Evolutionary conservation across 2,329 filamentous ascomycete genomes (phyloP), one percentile per base, ranked within the genome.

Genomic region (Penicillium sp.): DNA sequence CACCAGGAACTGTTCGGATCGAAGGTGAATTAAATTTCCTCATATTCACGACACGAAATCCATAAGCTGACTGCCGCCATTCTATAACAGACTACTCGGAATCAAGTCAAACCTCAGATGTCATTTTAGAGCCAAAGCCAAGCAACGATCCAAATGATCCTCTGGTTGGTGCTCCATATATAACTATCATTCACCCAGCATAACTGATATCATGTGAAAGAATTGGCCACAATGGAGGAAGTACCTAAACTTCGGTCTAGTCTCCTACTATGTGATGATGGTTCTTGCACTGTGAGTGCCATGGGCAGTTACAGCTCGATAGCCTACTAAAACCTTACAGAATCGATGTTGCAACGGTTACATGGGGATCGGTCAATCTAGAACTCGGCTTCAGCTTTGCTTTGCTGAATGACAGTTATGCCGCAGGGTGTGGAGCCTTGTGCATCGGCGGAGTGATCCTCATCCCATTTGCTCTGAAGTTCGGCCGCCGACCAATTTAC

Each of bases 401-500:
- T 1, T 61, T 73, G 0, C 60, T 83, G 33, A 83, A 81, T 50
- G 72, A 80, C 52, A 76, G 74, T 3, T 78, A 76, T 53, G 82
- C 80, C 0, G 73, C 76, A 2, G 75, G 74, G 4, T 80, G 71
- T 51, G 80, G 72, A 1, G 70, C 71, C 1, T 65, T 82, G 0
- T 75, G 73, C 14, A 50, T 81, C 5, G 78, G 80, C 1, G 71
- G 71, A 23, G 53, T 81, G 3, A 31, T 81, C 9, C 67, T 82
- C 37, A 74, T 81, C 1, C 79, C 79, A 0, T 77, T 82, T 33
- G 76, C 77, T 2, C 66, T 78, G 50, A 81, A 80, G 46, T 81
- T 73, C 53, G 80, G 80, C 1, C 69, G 79, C 4, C 74, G 80
- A 13, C 76, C 78, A 2, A 59, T 81, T 1, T 82, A 81, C 55